Evolutionary conservation across 2,329 filamentous ascomycete genomes (phyloP).

Genomic region (Fusarium hainanense): DNA sequence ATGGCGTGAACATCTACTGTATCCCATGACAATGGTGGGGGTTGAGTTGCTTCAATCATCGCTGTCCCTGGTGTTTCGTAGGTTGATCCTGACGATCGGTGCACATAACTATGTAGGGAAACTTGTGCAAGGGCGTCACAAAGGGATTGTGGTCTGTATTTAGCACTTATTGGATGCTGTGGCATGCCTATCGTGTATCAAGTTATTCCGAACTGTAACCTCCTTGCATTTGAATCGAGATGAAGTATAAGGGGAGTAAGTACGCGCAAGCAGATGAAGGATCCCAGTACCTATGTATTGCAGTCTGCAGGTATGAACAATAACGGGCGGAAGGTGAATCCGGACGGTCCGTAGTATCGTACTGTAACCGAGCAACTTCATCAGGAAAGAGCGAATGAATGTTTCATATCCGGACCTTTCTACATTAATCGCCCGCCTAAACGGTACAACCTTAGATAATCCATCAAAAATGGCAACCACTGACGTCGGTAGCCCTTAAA

Average conservation of each 20-base stretch:
- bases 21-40: background rate
- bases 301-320: background rate
- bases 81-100: background rate
- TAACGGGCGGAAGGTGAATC: background rate
- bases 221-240: constrained; percentile 12
- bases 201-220: constrained; percentile 1
- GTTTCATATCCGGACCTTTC: background rate
- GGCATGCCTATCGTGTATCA: background rate
- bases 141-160: background rate
- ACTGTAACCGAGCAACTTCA: background rate
- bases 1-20: background rate
- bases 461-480: constrained; percentile 7
- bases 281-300: background rate
- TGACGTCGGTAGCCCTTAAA: constrained; percentile 4
- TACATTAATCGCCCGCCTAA: background rate
- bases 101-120: background rate
- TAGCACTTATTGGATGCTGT: background rate
- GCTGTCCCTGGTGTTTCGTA: constrained; percentile 3
- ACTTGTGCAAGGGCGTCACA: background rate
- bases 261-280: constrained; percentile 1
- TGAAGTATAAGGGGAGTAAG: constrained; percentile 4
- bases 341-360: background rate
- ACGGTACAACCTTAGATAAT: background rate
- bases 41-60: constrained; percentile 6
- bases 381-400: constrained; percentile 3